Base-by-base conservation (phyloP, 768 basidiomycete genomes). In the Mycena belliarum region DNA sequence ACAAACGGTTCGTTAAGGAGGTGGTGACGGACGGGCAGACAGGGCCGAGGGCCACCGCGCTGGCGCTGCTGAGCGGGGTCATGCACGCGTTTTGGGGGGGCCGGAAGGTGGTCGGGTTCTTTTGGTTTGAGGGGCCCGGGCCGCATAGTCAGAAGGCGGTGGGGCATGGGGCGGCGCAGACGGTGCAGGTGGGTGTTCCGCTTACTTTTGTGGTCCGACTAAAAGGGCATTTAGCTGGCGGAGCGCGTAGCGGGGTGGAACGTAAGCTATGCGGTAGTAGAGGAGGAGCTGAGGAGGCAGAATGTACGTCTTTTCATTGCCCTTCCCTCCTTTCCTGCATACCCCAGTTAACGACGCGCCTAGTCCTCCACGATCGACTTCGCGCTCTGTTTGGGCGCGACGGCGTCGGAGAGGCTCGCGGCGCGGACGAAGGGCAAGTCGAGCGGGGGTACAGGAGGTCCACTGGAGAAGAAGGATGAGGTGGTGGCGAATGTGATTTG, bases 301-400 rank as follows among this genome's bases (percentile, higher is more conserved):
- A 95, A 96, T 73, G 96, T 97, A 75, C 79, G 94, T 75, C 32
- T 53, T 25, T 66, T 58, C 60, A 52, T 57, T 49, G n/a, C 29
- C 29, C 29, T 32, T 32, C 29, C 29, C 51, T 12, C 29, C 29
- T 32, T 32, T 12, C 29, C 12, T 32, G 29, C 29, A 6, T 32
- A 32, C 12, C 29, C 29, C 29, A 6, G n/a, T n/a, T n/a, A n/a
- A n/a, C 38, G 21, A 18, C 25, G 15, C 45, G 2, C 3, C 50
- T 55, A 98, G 95, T 98, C 96, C 8, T 91, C 96, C 0, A 99
- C 96, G 14, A 98, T 98, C 69, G 96, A 99, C 73, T 93, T 99
- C 66, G 87, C 89, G 26, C 76, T 99, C 33, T 98, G 95, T 70
- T 78, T 99, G 46, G 95, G 96, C 24, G 95, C 96, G 37, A 95